phyloP scores from a whole-genome alignment of 225 moss, liverwort and hornwort genomes.

The Marchantia polymorpha region DNA sequence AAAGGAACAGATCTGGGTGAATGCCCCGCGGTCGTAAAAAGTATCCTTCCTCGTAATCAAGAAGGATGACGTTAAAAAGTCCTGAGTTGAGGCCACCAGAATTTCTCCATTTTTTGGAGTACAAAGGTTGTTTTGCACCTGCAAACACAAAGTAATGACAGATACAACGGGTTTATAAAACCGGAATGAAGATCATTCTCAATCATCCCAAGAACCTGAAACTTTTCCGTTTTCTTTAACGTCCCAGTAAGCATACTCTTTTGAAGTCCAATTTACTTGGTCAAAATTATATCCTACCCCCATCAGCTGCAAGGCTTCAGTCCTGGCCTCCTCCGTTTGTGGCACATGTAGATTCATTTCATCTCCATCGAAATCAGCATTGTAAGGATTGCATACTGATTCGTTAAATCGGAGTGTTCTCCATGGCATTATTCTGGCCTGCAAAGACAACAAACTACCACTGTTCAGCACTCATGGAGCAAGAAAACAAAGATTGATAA shows the following conservation, averaged over 20 bases:
- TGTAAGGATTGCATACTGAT: conserved; percentile 97
- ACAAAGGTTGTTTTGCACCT: conserved; percentile 94
- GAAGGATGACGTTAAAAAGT: conserved; percentile 92
- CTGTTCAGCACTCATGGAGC: conserved; percentile 9
- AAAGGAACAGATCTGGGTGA: conserved; percentile 80
- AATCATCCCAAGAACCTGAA: not conserved
- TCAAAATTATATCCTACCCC: conserved; percentile 49
- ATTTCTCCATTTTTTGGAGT: conserved; percentile 99
- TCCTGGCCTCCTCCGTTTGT: conserved; percentile 99
- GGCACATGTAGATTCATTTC: conserved; percentile 99
- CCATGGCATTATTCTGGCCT: conserved; percentile 98
- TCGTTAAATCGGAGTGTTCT: conserved; percentile 94
- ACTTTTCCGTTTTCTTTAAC: not conserved
- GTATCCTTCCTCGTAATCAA: conserved; percentile 90
- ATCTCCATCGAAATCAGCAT: conserved; percentile 99
- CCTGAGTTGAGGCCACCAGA: conserved; percentile 94
- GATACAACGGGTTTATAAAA: not conserved
- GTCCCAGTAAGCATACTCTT: not conserved
- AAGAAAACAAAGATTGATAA: not conserved
- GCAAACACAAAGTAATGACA: conserved; percentile 11
- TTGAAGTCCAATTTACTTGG: not conserved
- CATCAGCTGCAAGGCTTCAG: conserved; percentile 96
- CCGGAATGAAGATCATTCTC: not conserved
- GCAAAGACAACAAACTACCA: conserved; percentile 27
- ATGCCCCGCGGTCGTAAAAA: conserved; percentile 90